Base-by-base conservation (phyloP, 768 basidiomycete genomes). In the Suillus subluteus region DNA sequence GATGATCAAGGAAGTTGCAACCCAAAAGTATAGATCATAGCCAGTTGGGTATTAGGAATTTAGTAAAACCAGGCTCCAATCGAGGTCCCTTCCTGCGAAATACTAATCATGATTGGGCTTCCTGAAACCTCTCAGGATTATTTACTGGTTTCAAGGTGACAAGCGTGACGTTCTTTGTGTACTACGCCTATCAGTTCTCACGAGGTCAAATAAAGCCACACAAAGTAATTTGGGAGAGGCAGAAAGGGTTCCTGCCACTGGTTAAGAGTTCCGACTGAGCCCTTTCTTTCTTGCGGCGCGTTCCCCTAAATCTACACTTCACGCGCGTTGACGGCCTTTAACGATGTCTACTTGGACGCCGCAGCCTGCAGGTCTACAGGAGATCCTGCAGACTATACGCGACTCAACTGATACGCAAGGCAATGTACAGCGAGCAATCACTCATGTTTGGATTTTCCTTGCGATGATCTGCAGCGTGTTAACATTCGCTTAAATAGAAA, bases 341-440 rank as follows among this genome's bases (percentile, higher is more conserved):
- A 82, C 82, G 81, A 89, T 89, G 87, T 76, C 85, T 83, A 77
- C 79, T 76, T 98, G 96, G 96, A 83, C 82, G 69, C 96, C 96
- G 70, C 88, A 94, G 73, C 89, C 88, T 75, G 86, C 86, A 66
- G 95, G 91, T 75, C 85, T 99, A 78, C 89, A 93, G 79, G 95
- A 98, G 85, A 94, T 99, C 78, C 82, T 98, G 48, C 85, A 88
- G 75, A 96, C 95, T 37, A 91, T 99, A 79, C 91, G 91, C 80
- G 91, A 96, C 73, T 96, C 96, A 12, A 95, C 94, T 44, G 88
- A 91, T 80, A 89, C 87, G 66, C 86, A 91, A 73, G 84, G 87
- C 72, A 86, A 89, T 32, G 80, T 83, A 61, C 96, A 98, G 79
- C 85, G 86, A 62, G 83, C 81, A 69, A 96, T 96, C 76, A 95